Conservation (phyloP, 257 asterid genomes). For the Nicotiana noctiflora region DNA sequence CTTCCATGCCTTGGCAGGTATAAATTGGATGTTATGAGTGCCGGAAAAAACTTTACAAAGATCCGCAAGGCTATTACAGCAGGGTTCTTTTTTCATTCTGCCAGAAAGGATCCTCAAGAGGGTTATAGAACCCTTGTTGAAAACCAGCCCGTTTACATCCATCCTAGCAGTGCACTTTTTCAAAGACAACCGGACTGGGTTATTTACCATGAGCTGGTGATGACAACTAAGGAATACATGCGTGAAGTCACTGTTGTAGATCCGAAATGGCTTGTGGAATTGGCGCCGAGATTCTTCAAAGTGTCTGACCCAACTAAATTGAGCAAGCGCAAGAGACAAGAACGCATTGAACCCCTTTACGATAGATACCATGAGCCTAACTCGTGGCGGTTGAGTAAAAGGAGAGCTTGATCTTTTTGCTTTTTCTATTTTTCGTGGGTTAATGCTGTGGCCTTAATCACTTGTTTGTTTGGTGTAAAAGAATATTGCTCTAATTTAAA, state of each 20-base stretch:
- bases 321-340: constrained; percentile 98
- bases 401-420: constrained; percentile 54
- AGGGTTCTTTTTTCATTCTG: constrained; percentile 89
- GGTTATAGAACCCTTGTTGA: constrained; percentile 80
- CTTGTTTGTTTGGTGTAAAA: no score
- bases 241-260: constrained; percentile 87
- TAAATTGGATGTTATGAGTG: constrained; percentile 76
- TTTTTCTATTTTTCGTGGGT: background rate
- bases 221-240: constrained; percentile 98
- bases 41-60: constrained; percentile 72
- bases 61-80: constrained; percentile 87
- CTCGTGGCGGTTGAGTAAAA: constrained; percentile 92
- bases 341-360: constrained; percentile 85
- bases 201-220: constrained; percentile 81
- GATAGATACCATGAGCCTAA: constrained; percentile 96
- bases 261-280: constrained; percentile 94
- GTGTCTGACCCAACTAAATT: constrained; percentile 83
- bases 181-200: constrained; percentile 98
- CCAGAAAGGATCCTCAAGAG: constrained; percentile 93
- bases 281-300: constrained; percentile 91
- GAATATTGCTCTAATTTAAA: no score
- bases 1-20: no score
- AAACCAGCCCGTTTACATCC: constrained; percentile 90
- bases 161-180: constrained; percentile 91
- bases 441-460: no score